Evolutionary conservation across 768 basidiomycete species (phyloP).

Genomic region (Boletus subcaerulescens): DNA sequence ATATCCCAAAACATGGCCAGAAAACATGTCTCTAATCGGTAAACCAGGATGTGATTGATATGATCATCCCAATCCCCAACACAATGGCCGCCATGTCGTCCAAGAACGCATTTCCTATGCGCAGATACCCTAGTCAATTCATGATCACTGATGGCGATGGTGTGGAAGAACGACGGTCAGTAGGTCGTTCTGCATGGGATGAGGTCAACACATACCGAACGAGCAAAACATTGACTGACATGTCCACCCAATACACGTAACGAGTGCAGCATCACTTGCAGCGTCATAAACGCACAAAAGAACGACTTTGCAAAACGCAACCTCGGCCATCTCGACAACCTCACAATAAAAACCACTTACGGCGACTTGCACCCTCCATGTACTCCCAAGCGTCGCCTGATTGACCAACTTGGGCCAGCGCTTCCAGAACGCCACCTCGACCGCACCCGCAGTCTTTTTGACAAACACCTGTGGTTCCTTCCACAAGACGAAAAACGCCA

Average conservation of each 20-base stretch:
- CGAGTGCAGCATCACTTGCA: conserved; percentile 67
- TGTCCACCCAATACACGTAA: conserved; percentile 66
- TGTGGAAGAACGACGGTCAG: conserved; percentile 59
- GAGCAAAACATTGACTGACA: conserved; percentile 39
- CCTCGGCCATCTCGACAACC: conserved; percentile 1
- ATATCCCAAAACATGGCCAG: no score
- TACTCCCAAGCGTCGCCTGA: conserved; percentile 3
- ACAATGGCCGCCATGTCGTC: conserved; percentile 70
- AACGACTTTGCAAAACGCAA: conserved; percentile 55
- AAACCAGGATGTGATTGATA: conserved; percentile 52
- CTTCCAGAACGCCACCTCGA: conserved; percentile 43
- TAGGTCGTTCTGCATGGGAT: conserved; percentile 49
- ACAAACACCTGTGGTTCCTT: conserved; percentile 55
- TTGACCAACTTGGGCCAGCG: conserved; percentile 61
- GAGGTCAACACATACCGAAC: background rate
- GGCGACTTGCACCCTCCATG: conserved; percentile 51
- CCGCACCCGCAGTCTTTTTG: conserved; percentile 33
- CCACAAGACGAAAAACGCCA: conserved; percentile 67
- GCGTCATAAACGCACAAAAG: conserved; percentile 77
- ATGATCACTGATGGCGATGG: conserved; percentile 59
- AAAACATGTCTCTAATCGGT: conserved; percentile 9
- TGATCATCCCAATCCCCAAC: conserved; percentile 65
- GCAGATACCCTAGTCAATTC: conserved; percentile 62
- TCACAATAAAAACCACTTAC: conserved; percentile 35
- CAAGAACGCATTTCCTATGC: conserved; percentile 62